phyloP scores from a whole-genome alignment of 1,139 yeast genomes.

The Trichomonascaceae sp. region DNA sequence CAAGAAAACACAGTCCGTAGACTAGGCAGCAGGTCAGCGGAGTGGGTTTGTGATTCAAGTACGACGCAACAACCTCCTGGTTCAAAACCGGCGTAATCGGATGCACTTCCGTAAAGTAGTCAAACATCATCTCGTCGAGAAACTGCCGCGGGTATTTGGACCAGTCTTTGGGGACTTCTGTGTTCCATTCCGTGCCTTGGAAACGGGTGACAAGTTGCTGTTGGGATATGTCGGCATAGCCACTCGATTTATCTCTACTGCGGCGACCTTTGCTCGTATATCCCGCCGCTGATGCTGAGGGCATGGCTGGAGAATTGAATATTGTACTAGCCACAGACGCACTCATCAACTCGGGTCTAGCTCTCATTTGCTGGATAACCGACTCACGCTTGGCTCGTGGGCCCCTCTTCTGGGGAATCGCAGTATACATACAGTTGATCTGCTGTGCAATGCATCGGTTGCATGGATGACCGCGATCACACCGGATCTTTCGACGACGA shows the following conservation, averaged over 20 bases:
- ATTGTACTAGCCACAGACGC: too few species aligned
- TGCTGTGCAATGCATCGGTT: conserved; percentile 6
- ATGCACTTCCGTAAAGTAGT: conserved; percentile 8
- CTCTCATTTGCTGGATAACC: conserved; percentile 8
- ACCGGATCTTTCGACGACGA: conserved; percentile 11
- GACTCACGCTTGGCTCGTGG: conserved; percentile 8
- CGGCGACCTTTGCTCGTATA: too few species aligned
- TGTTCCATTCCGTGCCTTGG: neutral
- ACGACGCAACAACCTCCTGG: conserved; percentile 4
- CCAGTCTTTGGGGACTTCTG: conserved; percentile 1
- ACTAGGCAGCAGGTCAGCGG: conserved; percentile 5
- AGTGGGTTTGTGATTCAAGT: conserved; percentile 6
- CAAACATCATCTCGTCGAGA: conserved; percentile 6
- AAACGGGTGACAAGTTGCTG: neutral
- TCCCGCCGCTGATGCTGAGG: too few species aligned
- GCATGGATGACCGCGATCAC: conserved; percentile 10
- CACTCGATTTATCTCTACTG: neutral
- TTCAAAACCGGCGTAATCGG: conserved; percentile 9
- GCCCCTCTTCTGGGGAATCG: conserved; percentile 8
- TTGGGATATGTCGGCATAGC: conserved; percentile 2
- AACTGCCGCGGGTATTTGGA: conserved; percentile 3
- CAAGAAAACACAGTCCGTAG: conserved; percentile 6
- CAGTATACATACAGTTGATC: conserved; percentile 8
- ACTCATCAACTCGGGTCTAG: too few species aligned
- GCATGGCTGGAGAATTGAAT: too few species aligned